Percentiles rank a stretch among this genome's conserved stretches.
These are phyloP conservation scores for Exserohilum turcica DNA, from an alignment of 2,329 filamentous ascomycete genomes.

Conservation along the genomic window DNA sequence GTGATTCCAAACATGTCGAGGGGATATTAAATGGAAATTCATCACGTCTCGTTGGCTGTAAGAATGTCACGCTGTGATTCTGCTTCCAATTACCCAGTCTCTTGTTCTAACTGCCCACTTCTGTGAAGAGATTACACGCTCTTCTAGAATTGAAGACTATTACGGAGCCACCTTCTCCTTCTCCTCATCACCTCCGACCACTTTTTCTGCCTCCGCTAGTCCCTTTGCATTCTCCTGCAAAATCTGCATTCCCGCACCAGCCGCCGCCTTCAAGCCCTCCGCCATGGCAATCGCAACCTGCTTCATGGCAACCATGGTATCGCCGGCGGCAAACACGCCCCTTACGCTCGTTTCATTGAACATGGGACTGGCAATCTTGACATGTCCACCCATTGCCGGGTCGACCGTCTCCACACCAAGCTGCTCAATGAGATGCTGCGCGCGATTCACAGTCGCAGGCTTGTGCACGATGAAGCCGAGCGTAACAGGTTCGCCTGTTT, in stretches of 20 bases:
- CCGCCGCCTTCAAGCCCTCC: constrained; percentile 36
- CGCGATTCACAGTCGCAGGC: constrained; percentile 37
- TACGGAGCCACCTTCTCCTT: constrained; percentile 2
- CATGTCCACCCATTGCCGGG: constrained; percentile 49
- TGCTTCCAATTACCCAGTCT: no score
- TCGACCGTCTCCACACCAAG: constrained; percentile 47
- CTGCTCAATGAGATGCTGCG: constrained; percentile 39
- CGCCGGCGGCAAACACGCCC: constrained; percentile 62
- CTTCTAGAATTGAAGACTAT: neutral
- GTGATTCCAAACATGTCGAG: no score
- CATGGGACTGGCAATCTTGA: constrained; percentile 49
- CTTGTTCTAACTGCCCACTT: no score
- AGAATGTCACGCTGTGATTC: no score
- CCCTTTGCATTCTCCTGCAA: constrained; percentile 23
- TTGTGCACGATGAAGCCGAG: constrained; percentile 37
- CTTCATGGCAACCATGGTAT: constrained; percentile 48
- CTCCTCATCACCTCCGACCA: neutral
- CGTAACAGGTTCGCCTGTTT: constrained; percentile 29
- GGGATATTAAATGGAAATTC: no score
- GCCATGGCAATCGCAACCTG: constrained; percentile 39
- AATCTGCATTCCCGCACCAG: constrained; percentile 33
- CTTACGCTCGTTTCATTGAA: constrained; percentile 57
- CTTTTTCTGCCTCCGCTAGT: neutral
- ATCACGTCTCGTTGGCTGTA: no score
- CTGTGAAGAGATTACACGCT: no score